Evolutionary conservation across 2,329 filamentous ascomycete species (phyloP).

Genomic region (Pseudogymnoascus sp.): DNA sequence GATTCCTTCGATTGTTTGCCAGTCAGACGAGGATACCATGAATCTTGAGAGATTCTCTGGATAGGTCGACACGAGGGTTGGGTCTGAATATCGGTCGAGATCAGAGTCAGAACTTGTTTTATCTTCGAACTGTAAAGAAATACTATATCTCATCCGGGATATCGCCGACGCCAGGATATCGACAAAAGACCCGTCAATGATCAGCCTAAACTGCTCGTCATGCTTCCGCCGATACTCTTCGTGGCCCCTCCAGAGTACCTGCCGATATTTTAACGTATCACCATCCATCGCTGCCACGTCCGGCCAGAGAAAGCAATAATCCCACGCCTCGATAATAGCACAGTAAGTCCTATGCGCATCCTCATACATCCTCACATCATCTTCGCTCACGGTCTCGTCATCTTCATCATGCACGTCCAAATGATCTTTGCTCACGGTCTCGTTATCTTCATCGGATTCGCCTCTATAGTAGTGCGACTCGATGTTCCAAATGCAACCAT

Average conservation of each 20-base stretch:
- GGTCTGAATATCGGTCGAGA: not conserved
- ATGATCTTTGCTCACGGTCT: not conserved
- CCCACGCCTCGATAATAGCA: not conserved
- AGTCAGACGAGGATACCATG: not conserved
- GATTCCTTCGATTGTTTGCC: not conserved
- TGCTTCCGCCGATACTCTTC: not conserved
- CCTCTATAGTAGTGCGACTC: not conserved
- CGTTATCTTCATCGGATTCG: not conserved
- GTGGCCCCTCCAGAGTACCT: not conserved
- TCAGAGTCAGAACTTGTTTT: not conserved
- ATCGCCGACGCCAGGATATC: not conserved
- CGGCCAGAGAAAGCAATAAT: not conserved
- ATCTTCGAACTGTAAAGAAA: not conserved
- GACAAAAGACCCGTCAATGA: not conserved
- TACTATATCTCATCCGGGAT: not conserved
- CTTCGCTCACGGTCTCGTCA: not conserved
- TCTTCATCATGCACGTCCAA: not conserved
- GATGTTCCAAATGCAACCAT: not conserved
- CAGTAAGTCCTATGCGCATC: not conserved
- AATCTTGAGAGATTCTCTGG: not conserved
- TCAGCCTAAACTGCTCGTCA: not conserved
- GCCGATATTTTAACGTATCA: not conserved
- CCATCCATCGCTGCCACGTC: not conserved
- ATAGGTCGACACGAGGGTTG: not conserved
- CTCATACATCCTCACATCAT: not conserved